A percentile compares a stretch with the other conserved stretches of the same genome.
Conservation (phyloP, 495 filamentous ascomycete species). For the Tuber umbilicatum region DNA sequence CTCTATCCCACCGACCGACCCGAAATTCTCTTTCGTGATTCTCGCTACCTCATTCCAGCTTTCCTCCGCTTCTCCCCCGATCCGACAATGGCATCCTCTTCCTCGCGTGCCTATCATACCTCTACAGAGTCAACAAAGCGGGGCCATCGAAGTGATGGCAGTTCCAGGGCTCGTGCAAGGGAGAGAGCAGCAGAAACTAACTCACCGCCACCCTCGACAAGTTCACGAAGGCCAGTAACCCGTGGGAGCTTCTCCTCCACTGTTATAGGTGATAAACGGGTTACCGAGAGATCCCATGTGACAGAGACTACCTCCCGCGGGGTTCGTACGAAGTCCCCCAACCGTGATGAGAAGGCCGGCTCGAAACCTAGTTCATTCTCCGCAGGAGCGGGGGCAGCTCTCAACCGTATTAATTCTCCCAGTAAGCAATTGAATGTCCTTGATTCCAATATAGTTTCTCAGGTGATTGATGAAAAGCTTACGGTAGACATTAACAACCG, state of each 20-base stretch:
- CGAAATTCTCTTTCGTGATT: not conserved
- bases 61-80: not conserved
- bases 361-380: slow-evolving; percentile 25
- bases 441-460: slow-evolving; percentile 7
- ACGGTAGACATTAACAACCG: slow-evolving; percentile 17
- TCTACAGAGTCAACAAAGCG: slow-evolving; percentile 19
- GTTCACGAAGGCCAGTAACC: slow-evolving; percentile 14
- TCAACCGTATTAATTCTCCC: slow-evolving; percentile 6
- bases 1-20: not conserved
- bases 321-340: slow-evolving; percentile 20
- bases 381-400: slow-evolving; percentile 13
- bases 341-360: slow-evolving; percentile 18
- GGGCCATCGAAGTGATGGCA: slow-evolving; percentile 10
- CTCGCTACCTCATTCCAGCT: not conserved
- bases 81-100: slow-evolving; percentile 32
- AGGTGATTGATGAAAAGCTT: slow-evolving; percentile 12
- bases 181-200: slow-evolving; percentile 14
- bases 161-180: slow-evolving; percentile 18
- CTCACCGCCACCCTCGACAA: slow-evolving; percentile 12
- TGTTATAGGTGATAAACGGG: slow-evolving; percentile 32
- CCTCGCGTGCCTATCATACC: slow-evolving; percentile 22
- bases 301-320: slow-evolving; percentile 44
- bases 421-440: slow-evolving; percentile 3
- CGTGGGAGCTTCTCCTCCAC: slow-evolving; percentile 9
- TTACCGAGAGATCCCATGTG: slow-evolving; percentile 51